Conservation (phyloP, 106 monocot species). For the Phalaenopsis aphrodite region DNA sequence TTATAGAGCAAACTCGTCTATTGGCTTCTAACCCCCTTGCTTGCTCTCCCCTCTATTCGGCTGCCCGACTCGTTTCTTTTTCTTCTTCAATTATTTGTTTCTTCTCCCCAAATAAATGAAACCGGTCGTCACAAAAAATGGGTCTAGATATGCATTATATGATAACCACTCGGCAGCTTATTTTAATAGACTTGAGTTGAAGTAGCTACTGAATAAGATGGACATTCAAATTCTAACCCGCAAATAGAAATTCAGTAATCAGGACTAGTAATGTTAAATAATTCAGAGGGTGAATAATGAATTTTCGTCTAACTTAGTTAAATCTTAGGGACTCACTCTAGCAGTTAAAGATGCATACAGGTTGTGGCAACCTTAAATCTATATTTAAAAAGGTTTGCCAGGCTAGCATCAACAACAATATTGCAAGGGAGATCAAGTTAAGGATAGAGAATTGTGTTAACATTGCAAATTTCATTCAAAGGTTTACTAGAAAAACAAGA, state of each 20-base stretch:
- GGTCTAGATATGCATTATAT: not conserved
- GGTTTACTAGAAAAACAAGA: not conserved
- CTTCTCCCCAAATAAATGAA: no score
- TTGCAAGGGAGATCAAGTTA: not conserved
- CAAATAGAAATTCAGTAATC: no score
- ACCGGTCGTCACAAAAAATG: no score
- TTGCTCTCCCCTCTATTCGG: no score
- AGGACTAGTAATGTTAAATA: not conserved
- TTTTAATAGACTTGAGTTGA: not conserved
- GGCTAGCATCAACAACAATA: not conserved
- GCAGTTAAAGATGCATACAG: not conserved
- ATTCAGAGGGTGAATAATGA: not conserved
- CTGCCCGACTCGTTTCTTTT: no score
- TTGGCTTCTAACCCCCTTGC: no score
- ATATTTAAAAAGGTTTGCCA: not conserved
- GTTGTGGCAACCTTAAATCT: not conserved
- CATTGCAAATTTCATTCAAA: not conserved
- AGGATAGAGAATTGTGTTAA: not conserved
- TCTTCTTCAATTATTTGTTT: no score
- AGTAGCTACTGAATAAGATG: no score
- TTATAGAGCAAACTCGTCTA: no score
- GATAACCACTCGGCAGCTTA: not conserved
- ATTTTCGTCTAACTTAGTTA: not conserved
- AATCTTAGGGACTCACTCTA: not conserved
- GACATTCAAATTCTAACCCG: no score